Evolutionary conservation across 2,329 filamentous ascomycete species (phyloP).

Genomic region (Talaromyces sp.): DNA sequence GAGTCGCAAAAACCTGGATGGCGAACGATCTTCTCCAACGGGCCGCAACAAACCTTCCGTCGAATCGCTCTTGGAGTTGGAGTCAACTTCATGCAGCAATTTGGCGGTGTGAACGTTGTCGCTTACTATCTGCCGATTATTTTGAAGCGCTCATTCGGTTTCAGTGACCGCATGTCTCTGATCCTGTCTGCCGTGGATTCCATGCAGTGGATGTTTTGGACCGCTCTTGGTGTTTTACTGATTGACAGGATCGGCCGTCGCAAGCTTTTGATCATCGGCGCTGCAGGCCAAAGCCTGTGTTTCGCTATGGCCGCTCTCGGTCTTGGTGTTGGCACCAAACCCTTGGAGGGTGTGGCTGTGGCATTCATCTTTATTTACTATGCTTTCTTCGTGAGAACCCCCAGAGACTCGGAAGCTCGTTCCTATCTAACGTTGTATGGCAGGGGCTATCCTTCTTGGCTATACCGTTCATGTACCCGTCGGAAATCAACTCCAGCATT

Average conservation of each 20-base stretch:
- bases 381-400: constrained; percentile 8
- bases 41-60: neutral
- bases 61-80: neutral
- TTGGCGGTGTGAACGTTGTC: neutral
- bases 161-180: neutral
- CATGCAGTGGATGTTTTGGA: neutral
- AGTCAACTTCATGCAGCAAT: neutral
- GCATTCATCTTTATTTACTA: constrained; percentile 31
- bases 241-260: neutral
- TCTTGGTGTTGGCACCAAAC: constrained; percentile 35
- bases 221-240: neutral
- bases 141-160: neutral
- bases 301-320: constrained; percentile 41
- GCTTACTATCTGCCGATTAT: neutral
- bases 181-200: neutral
- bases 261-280: constrained; percentile 34
- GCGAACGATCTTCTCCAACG: neutral
- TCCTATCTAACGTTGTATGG: neutral
- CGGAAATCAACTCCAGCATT: constrained; percentile 16
- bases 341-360: constrained; percentile 39
- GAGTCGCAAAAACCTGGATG: neutral
- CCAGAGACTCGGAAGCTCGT: neutral
- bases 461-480: constrained; percentile 21
- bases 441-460: constrained; percentile 9
- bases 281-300: constrained; percentile 42